These are phyloP conservation scores for Magnaporthales sp. DNA, from an alignment of 2,329 filamentous ascomycete species.

Conservation along the genomic window DNA sequence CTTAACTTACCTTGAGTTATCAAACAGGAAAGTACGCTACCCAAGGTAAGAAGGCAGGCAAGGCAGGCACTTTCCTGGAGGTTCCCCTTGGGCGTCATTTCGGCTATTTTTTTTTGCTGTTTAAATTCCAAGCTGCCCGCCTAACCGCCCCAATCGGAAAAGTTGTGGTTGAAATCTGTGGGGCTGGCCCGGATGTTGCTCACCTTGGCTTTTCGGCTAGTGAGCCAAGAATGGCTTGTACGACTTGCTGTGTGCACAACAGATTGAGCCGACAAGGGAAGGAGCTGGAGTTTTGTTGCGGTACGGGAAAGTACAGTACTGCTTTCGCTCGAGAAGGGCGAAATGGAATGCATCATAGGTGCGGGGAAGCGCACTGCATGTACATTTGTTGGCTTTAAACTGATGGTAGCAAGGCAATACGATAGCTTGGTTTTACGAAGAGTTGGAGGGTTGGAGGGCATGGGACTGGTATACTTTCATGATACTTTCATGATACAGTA, in stretches of 20 bases:
- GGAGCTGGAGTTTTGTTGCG: background rate
- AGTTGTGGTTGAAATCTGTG: background rate
- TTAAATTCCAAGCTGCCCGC: background rate
- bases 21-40: background rate
- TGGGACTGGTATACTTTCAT: too few species aligned
- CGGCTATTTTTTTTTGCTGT: background rate
- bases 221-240: background rate
- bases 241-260: too few species aligned
- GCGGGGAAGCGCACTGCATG: background rate
- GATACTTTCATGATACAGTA: too few species aligned
- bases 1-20: background rate
- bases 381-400: background rate
- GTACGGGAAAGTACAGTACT: background rate
- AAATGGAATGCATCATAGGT: background rate
- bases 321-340: background rate
- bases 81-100: background rate
- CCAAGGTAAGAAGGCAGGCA: background rate
- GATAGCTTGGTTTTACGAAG: too few species aligned
- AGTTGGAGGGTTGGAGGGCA: too few species aligned
- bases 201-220: background rate
- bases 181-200: background rate
- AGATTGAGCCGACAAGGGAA: background rate
- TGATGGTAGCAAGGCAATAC: background rate
- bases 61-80: background rate
- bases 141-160: slow-evolving; percentile 1